Percentiles rank a stretch among this genome's conserved stretches.
These are phyloP conservation scores for Westerdykella ornata DNA, from an alignment of 2,329 filamentous ascomycete species.

Conservation along the genomic window DNA sequence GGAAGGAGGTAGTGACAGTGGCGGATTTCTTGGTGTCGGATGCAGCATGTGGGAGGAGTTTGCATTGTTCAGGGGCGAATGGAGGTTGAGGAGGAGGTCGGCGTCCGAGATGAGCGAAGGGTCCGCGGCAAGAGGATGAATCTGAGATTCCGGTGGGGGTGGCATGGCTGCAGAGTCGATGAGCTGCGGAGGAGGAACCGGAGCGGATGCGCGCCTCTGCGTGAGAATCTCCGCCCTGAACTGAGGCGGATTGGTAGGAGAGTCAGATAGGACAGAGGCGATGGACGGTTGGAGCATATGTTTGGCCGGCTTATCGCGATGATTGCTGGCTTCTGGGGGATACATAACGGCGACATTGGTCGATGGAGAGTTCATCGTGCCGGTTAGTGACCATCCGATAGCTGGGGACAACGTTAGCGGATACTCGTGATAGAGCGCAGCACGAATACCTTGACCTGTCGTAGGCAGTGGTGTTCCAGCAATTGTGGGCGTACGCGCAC, in stretches of 20 bases:
- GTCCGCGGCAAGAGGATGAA: slow-evolving; percentile 22
- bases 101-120: slow-evolving; percentile 40
- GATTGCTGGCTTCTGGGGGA: slow-evolving; percentile 45
- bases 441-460: slow-evolving; percentile 44
- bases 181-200: slow-evolving; percentile 17
- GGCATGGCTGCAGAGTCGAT: slow-evolving; percentile 26
- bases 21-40: slow-evolving; percentile 7
- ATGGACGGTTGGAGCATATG: slow-evolving; percentile 27
- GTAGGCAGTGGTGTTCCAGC: slow-evolving; percentile 45
- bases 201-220: not conserved
- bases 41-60: slow-evolving; percentile 12
- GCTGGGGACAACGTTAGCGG: slow-evolving; percentile 36
- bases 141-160: slow-evolving; percentile 20
- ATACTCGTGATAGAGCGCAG: not conserved
- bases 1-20: slow-evolving; percentile 1
- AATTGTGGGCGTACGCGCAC: slow-evolving; percentile 22
- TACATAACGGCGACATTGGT: slow-evolving; percentile 79
- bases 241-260: slow-evolving; percentile 7
- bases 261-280: slow-evolving; percentile 23
- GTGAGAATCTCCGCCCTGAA: slow-evolving; percentile 9
- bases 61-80: slow-evolving; percentile 18
- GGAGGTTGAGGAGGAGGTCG: slow-evolving; percentile 45
- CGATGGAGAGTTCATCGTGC: slow-evolving; percentile 77
- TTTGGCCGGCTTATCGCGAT: slow-evolving; percentile 20
- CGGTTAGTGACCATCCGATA: slow-evolving; percentile 82